These are phyloP conservation scores for Colletotrichum abscissum DNA, from an alignment of 2,329 filamentous ascomycete species.

Conservation along the genomic window DNA sequence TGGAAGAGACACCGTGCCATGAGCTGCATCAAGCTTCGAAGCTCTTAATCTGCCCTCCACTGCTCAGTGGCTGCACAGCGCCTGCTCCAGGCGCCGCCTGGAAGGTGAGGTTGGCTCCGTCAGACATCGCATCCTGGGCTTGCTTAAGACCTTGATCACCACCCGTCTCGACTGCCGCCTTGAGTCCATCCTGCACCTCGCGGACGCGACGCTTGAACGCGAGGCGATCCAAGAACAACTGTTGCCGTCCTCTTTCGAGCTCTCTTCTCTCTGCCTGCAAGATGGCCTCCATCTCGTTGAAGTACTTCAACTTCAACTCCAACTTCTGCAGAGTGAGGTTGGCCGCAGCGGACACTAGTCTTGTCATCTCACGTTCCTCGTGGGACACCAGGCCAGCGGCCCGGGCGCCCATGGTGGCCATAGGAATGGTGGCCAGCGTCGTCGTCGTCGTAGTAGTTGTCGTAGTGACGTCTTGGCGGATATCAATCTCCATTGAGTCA, in stretches of 20 bases:
- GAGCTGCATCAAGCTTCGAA: conserved; percentile 60
- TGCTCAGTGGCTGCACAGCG: conserved; percentile 65
- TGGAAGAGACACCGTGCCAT: background rate
- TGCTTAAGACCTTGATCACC: conserved; percentile 62
- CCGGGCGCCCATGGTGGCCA: conserved; percentile 87
- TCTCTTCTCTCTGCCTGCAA: conserved; percentile 93
- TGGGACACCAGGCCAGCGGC: conserved; percentile 91
- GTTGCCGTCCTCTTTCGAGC: conserved; percentile 89
- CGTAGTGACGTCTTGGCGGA: conserved; percentile 58
- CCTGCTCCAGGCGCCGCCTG: conserved; percentile 55
- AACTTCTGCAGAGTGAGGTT: conserved; percentile 97
- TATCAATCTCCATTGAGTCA: conserved; percentile 74
- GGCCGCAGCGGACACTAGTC: conserved; percentile 89
- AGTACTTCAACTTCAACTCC: conserved; percentile 94
- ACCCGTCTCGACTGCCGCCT: conserved; percentile 60
- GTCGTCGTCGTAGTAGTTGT: conserved; percentile 62
- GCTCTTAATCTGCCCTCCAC: conserved; percentile 66
- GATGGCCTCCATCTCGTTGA: conserved; percentile 94
- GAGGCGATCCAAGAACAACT: conserved; percentile 92
- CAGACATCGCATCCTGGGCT: conserved; percentile 58
- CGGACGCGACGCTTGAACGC: conserved; percentile 89
- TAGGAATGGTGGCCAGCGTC: conserved; percentile 78
- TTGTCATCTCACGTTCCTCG: conserved; percentile 96
- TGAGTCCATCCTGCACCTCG: conserved; percentile 83
- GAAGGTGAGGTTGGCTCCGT: conserved; percentile 66